Conservation (phyloP, 352 stramenopile species). For the Blastocystis sp. region DNA sequence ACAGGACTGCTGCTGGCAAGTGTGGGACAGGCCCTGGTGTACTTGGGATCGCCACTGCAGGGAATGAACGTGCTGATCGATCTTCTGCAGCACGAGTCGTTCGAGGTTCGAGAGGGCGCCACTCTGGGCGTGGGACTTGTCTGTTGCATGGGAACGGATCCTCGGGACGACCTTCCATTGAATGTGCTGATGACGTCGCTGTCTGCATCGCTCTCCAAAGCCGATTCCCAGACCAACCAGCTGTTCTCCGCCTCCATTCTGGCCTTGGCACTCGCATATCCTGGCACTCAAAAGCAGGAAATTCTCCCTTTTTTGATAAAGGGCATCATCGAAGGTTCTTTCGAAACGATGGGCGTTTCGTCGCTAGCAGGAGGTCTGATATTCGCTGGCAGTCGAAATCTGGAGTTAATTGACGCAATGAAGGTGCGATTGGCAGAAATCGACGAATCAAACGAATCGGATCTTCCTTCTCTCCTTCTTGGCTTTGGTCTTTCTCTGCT, state of each 20-base stretch:
- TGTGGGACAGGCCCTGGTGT: not conserved
- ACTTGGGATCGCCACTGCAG: not conserved
- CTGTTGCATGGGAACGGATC: not conserved
- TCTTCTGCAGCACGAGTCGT: not conserved
- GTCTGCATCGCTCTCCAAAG: not conserved
- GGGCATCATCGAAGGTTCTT: not conserved
- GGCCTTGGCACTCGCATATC: not conserved
- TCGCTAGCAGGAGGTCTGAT: slow-evolving; percentile 4
- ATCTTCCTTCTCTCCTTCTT: not conserved
- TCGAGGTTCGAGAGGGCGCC: not conserved
- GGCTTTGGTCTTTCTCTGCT: not conserved
- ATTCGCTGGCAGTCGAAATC: not conserved
- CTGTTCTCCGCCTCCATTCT: not conserved
- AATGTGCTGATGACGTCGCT: not conserved
- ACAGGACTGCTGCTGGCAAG: not conserved
- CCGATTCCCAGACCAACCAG: not conserved
- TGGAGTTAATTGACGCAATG: not conserved
- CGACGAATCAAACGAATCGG: not conserved
- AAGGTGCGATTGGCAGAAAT: not conserved
- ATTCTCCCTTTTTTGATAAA: not conserved
- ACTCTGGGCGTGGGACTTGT: slow-evolving; percentile 20
- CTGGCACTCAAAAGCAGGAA: not conserved
- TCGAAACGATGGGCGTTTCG: not conserved
- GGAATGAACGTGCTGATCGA: slow-evolving; percentile 1
- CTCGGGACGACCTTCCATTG: not conserved